Evolutionary conservation across 257 asterid genomes (phyloP).

Genomic region (Scutellaria barbata): DNA sequence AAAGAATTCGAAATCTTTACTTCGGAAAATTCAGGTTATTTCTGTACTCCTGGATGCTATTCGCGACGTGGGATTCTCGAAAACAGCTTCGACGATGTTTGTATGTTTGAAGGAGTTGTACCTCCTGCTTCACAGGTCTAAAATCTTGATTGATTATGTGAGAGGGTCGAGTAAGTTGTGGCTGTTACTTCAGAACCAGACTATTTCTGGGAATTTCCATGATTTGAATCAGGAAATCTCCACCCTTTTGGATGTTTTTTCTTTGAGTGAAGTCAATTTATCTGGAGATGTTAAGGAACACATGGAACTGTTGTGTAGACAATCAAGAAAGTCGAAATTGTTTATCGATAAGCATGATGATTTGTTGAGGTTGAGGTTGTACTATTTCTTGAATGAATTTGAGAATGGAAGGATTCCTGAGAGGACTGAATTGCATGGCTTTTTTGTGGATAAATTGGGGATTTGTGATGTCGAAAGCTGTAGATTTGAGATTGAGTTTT

Average conservation of each 20-base stretch:
- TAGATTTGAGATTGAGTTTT: constrained; percentile 72
- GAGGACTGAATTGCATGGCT: constrained; percentile 44
- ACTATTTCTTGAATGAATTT: constrained; percentile 68
- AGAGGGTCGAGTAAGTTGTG: constrained; percentile 75
- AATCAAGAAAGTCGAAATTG: constrained; percentile 59
- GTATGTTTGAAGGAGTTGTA: constrained; percentile 86
- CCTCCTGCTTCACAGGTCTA: constrained; percentile 77
- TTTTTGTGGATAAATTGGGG: constrained; percentile 59
- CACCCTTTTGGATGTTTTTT: constrained; percentile 88
- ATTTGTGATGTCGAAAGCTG: constrained; percentile 60
- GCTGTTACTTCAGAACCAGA: constrained; percentile 75
- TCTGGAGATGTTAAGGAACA: constrained; percentile 71
- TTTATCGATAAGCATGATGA: constrained; percentile 62
- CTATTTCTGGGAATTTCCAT: constrained; percentile 79
- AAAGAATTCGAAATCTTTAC: constrained; percentile 57
- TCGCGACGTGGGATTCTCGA: constrained; percentile 44
- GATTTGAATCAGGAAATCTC: constrained; percentile 83
- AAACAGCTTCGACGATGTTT: constrained; percentile 45
- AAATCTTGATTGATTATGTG: constrained; percentile 72
- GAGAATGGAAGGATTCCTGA: constrained; percentile 64
- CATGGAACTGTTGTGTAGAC: constrained; percentile 61
- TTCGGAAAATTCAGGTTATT: constrained; percentile 67
- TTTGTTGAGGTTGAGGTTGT: constrained; percentile 58
- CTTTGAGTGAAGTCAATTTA: constrained; percentile 51
- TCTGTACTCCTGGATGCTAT: constrained; percentile 63